A percentile compares a stretch with the other conserved stretches of the same genome.
These are phyloP conservation scores for Aspergillus bridgeri DNA, from an alignment of 495 filamentous ascomycete genomes.

Conservation along the genomic window DNA sequence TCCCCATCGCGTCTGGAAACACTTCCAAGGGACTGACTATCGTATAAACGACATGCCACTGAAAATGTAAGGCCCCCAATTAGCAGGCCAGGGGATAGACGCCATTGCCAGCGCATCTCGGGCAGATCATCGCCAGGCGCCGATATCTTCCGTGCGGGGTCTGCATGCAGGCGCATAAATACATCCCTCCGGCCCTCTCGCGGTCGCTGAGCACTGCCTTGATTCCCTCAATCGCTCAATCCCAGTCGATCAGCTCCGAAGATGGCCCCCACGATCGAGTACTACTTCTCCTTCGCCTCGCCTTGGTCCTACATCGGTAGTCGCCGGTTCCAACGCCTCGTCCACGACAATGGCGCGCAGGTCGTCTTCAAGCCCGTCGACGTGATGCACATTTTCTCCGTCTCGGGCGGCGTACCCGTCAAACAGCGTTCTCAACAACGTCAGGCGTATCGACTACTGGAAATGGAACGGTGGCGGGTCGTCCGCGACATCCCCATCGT, in stretches of 20 bases:
- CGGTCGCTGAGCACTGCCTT: background rate
- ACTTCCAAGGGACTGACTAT: too few relatives aligned
- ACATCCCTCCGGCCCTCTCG: background rate
- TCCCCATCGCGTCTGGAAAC: too few relatives aligned
- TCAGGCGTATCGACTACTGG: slow-evolving; percentile 8
- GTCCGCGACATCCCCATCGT: slow-evolving; percentile 18
- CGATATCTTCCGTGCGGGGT: background rate
- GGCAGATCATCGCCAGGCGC: background rate
- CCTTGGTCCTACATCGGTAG: background rate
- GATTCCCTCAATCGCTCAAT: too few relatives aligned
- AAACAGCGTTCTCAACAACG: slow-evolving; percentile 9
- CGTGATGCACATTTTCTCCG: background rate
- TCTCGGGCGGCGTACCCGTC: background rate
- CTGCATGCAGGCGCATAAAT: background rate
- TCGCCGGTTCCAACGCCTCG: background rate
- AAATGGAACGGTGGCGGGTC: slow-evolving; percentile 18
- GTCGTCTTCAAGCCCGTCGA: background rate
- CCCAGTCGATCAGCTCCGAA: background rate
- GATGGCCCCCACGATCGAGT: background rate
- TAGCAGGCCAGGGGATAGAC: too few relatives aligned
- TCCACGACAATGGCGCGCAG: background rate
- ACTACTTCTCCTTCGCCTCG: background rate
- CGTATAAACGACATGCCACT: too few relatives aligned
- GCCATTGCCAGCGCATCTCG: background rate
- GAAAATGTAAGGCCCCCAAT: too few relatives aligned